phyloP scores from a whole-genome alignment of 2,329 filamentous ascomycete species.

The Colletotrichum sp. region DNA sequence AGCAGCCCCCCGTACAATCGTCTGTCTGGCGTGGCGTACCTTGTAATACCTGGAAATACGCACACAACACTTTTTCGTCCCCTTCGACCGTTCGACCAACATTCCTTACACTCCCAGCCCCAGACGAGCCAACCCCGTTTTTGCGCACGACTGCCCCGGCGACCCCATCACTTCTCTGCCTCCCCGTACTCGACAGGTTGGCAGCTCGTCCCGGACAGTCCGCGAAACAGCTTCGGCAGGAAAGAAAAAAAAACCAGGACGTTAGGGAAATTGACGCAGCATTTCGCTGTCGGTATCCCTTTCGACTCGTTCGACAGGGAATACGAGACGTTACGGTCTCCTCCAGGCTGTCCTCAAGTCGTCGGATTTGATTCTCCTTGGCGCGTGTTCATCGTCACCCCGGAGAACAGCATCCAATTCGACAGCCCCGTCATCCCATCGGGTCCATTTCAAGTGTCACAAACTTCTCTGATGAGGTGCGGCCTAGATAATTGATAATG shows the following conservation, averaged over 20 bases:
- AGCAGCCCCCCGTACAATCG: slow-evolving; percentile 2
- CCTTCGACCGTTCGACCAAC: slow-evolving; percentile 15
- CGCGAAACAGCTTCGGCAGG: background rate
- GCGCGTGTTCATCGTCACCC: background rate
- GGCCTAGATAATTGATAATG: slow-evolving; percentile 86
- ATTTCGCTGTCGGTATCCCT: background rate
- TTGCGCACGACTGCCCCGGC: slow-evolving; percentile 1
- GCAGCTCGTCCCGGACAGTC: background rate
- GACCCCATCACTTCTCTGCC: slow-evolving; percentile 1
- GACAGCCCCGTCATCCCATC: background rate
- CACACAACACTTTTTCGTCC: slow-evolving; percentile 6
- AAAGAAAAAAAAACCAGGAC: background rate
- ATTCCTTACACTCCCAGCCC: slow-evolving; percentile 9
- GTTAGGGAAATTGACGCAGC: background rate
- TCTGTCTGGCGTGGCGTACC: slow-evolving; percentile 18
- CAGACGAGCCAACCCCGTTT: background rate
- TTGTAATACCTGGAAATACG: slow-evolving; percentile 23
- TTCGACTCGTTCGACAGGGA: background rate
- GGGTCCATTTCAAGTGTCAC: slow-evolving; percentile 2
- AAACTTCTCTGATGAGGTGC: slow-evolving; percentile 47
- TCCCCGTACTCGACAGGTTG: background rate
- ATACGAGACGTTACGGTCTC: slow-evolving; percentile 9
- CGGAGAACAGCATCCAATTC: slow-evolving; percentile 8
- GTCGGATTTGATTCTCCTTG: background rate
- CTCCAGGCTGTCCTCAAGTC: slow-evolving; percentile 7